Evolutionary conservation across 192 early-diverging fungal species (phyloP).

Genomic region (Irineochytrium annulatum): DNA sequence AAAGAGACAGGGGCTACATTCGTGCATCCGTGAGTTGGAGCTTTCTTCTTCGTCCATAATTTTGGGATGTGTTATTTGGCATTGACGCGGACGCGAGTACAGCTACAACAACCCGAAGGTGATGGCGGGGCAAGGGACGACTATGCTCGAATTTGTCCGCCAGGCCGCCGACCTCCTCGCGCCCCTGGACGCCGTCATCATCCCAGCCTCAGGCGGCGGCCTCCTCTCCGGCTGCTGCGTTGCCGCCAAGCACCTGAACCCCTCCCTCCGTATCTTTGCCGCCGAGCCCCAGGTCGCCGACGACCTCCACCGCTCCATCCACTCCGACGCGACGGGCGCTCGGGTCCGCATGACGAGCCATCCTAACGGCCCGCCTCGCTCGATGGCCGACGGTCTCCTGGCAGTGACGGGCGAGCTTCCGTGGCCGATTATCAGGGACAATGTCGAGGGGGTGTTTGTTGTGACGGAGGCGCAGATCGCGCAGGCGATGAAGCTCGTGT

Average conservation of each 20-base stretch:
- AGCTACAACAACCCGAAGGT: constrained; percentile 45
- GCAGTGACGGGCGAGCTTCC: constrained; percentile 40
- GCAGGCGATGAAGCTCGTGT: constrained; percentile 45
- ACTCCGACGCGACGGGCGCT: neutral
- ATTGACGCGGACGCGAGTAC: no score
- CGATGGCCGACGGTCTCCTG: constrained; percentile 52
- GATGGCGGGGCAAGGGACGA: constrained; percentile 58
- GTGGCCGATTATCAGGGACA: constrained; percentile 43
- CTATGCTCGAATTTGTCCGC: constrained; percentile 44
- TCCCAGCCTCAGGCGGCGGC: constrained; percentile 56
- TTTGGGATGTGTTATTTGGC: no score
- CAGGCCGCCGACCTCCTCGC: constrained; percentile 29
- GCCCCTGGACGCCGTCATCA: constrained; percentile 44
- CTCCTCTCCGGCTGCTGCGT: constrained; percentile 46
- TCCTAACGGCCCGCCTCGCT: constrained; percentile 5
- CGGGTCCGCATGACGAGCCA: neutral
- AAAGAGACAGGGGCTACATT: constrained; percentile 43
- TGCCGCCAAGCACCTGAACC: constrained; percentile 33
- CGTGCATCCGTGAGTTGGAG: no score
- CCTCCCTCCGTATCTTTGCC: constrained; percentile 41
- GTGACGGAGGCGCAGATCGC: constrained; percentile 51
- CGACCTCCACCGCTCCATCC: neutral
- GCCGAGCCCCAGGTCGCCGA: constrained; percentile 29
- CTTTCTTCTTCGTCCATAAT: no score
- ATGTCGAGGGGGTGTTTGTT: constrained; percentile 49